Conservation (phyloP, 2,329 filamentous ascomycete species). For the Bipolaris zeicola region DNA sequence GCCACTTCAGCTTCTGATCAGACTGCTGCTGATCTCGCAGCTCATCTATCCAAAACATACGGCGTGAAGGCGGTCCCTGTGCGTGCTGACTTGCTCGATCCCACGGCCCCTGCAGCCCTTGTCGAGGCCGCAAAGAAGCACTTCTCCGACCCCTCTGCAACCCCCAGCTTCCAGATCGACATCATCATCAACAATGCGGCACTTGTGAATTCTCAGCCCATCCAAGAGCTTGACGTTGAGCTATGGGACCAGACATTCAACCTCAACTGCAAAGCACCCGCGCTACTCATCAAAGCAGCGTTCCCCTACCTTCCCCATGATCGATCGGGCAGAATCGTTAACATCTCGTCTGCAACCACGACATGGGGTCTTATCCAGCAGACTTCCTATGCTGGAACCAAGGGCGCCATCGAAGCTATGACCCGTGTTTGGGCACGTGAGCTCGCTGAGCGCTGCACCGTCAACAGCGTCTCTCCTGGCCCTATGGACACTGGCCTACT, state of each 20-base stretch:
- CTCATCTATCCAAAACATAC: slow-evolving; percentile 13
- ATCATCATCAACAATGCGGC: slow-evolving; percentile 14
- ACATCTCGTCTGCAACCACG: slow-evolving; percentile 13
- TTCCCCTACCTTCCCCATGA: slow-evolving; percentile 11
- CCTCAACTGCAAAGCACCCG: slow-evolving; percentile 13
- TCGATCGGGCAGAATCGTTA: slow-evolving; percentile 11
- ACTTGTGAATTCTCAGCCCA: slow-evolving; percentile 10
- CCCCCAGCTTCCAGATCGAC: slow-evolving; percentile 10
- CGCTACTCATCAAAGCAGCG: slow-evolving; percentile 10
- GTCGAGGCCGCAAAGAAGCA: slow-evolving; percentile 9
- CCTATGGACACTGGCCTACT: slow-evolving; percentile 14
- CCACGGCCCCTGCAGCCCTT: slow-evolving; percentile 9
- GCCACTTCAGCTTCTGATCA: slow-evolving; percentile 8
- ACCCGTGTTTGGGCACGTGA: slow-evolving; percentile 15
- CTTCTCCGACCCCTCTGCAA: slow-evolving; percentile 6
- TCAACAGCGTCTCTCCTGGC: slow-evolving; percentile 11
- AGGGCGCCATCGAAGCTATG: slow-evolving; percentile 13
- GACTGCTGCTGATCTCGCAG: slow-evolving; percentile 7
- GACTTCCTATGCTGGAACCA: slow-evolving; percentile 12
- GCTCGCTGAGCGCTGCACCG: slow-evolving; percentile 8
- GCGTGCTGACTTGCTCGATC: slow-evolving; percentile 11
- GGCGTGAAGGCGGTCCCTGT: slow-evolving; percentile 11
- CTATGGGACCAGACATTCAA: slow-evolving; percentile 15
- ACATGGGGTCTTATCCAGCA: slow-evolving; percentile 14
- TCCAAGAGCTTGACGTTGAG: slow-evolving; percentile 10